These are phyloP conservation scores for Fusarium sp. DNA, from an alignment of 2,329 filamentous ascomycete species.

Conservation along the genomic window DNA sequence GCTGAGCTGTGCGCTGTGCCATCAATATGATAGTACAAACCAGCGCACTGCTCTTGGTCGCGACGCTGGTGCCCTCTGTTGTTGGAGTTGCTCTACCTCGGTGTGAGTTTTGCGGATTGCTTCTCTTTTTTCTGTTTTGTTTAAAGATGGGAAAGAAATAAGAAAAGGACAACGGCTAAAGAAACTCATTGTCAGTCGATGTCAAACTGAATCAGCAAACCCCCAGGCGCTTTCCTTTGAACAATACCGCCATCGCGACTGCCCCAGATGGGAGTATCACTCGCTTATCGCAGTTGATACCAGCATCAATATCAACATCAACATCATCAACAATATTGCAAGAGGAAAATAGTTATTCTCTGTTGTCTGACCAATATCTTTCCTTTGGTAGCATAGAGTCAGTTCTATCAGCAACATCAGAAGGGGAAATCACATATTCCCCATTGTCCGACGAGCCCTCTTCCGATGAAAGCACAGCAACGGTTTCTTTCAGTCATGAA, in stretches of 20 bases:
- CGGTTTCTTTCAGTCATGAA: background rate
- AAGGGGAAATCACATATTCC: background rate
- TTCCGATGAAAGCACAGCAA: background rate
- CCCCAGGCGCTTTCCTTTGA: constrained; percentile 30
- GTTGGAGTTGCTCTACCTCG: constrained; percentile 33
- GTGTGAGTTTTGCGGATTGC: constrained; percentile 27
- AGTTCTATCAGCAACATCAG: background rate
- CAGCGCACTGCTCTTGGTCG: constrained; percentile 34
- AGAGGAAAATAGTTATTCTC: background rate
- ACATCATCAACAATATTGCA: background rate
- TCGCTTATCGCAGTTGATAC: constrained; percentile 21
- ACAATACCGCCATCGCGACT: constrained; percentile 28
- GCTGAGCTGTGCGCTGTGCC: constrained; percentile 2
- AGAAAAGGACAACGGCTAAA: constrained; percentile 13
- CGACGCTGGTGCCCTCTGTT: constrained; percentile 31
- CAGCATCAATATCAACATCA: background rate
- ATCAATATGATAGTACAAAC: constrained; percentile 39
- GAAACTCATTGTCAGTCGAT: constrained; percentile 10
- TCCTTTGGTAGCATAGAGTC: background rate
- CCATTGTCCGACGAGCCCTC: background rate
- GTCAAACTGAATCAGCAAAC: constrained; percentile 21
- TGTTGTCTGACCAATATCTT: background rate
- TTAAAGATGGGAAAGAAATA: background rate
- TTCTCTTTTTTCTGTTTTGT: background rate
- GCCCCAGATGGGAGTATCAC: constrained; percentile 23